phyloP scores from a whole-genome alignment of 129 eudicot genomes.

The Saussurea involucrata region DNA sequence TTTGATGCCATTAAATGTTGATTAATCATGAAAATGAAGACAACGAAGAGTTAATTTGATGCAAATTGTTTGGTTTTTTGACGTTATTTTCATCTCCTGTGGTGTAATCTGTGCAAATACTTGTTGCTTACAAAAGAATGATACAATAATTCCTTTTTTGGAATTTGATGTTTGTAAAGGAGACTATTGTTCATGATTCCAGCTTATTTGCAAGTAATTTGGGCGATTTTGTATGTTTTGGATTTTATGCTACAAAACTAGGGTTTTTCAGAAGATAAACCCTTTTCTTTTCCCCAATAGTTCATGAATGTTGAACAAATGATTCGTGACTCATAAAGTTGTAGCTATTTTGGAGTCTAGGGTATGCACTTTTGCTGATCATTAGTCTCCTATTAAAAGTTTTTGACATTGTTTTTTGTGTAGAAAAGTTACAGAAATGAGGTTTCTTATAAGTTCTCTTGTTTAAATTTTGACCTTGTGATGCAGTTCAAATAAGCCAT shows the following conservation, averaged over 20 bases:
- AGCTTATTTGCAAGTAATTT: neutral
- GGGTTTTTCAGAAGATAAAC: neutral
- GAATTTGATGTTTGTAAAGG: slow-evolving; percentile 2
- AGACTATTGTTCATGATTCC: neutral
- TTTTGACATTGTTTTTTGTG: neutral
- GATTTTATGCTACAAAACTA: neutral
- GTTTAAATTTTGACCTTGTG: neutral
- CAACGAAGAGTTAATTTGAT: neutral
- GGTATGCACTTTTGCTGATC: neutral
- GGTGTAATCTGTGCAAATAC: neutral
- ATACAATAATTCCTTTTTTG: neutral
- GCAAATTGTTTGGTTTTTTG: neutral
- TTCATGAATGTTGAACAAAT: neutral
- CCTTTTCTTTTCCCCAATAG: neutral
- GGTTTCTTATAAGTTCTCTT: slow-evolving; percentile 4
- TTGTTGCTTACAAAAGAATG: neutral
- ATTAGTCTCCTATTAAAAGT: neutral
- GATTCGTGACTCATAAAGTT: neutral
- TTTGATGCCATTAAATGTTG: neutral
- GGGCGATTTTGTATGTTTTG: neutral
- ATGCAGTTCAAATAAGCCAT: slow-evolving; percentile 25
- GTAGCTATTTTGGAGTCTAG: neutral
- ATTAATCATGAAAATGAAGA: neutral
- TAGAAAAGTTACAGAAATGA: neutral
- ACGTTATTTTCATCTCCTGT: neutral